Evolutionary conservation across 106 monocot genomes (phyloP).

Genomic region (Alisma plantagoaquatica): DNA sequence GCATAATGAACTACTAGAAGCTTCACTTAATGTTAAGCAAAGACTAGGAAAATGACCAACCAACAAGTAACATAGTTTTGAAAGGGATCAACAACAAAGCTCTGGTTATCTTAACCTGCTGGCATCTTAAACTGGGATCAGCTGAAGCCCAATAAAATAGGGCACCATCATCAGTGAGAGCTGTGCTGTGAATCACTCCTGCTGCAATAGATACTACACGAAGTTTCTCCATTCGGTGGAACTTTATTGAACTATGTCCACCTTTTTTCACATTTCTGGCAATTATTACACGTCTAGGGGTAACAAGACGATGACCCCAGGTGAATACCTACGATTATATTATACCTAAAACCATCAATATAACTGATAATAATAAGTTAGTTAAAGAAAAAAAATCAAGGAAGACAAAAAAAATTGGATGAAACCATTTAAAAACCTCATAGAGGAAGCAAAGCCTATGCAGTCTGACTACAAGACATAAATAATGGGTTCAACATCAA

Average conservation of each 20-base stretch:
- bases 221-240: conserved; percentile 72
- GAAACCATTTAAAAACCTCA: too few species aligned
- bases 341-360: too few species aligned
- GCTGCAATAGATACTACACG: conserved; percentile 75
- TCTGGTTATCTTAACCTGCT: conserved; percentile 70
- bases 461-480: too few species aligned
- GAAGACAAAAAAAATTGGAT: too few species aligned
- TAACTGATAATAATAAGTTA: too few species aligned
- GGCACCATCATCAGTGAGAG: conserved; percentile 78
- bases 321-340: conserved; percentile 91
- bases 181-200: conserved; percentile 71
- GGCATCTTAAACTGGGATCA: conserved; percentile 87
- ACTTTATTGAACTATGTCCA: conserved; percentile 58
- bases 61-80: too few species aligned
- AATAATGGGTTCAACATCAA: too few species aligned
- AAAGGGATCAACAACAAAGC: too few species aligned
- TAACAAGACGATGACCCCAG: conserved; percentile 95
- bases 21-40: not conserved
- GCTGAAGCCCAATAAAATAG: conserved; percentile 93
- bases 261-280: conserved; percentile 66
- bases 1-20: not conserved
- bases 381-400: too few species aligned
- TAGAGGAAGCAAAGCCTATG: too few species aligned
- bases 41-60: not conserved
- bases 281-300: conserved; percentile 73